phyloP scores from a whole-genome alignment of 352 stramenopile genomes.

The Nothophytophthora sp. region DNA sequence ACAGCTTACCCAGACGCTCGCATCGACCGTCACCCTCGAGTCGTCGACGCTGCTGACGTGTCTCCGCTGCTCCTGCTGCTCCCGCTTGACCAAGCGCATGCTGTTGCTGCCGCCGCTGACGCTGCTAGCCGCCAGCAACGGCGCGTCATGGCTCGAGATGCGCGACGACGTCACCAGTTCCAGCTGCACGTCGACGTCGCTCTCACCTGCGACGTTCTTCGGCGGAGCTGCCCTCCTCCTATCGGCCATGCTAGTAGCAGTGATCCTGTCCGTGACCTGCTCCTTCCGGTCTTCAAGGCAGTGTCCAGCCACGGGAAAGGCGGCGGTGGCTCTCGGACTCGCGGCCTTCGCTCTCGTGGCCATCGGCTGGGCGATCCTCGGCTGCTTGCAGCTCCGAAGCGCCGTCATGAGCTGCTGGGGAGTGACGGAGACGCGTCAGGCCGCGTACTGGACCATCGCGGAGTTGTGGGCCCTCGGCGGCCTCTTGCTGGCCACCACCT shows the following conservation, averaged over 20 bases:
- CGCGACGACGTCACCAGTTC: neutral
- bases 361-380: constrained; percentile 26
- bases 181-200: constrained; percentile 7
- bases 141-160: constrained; percentile 28
- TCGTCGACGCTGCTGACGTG: constrained; percentile 30
- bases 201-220: constrained; percentile 24
- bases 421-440: constrained; percentile 5
- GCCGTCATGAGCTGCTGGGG: constrained; percentile 4
- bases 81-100: constrained; percentile 30
- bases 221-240: constrained; percentile 22
- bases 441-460: constrained; percentile 18
- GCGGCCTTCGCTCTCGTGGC: constrained; percentile 15
- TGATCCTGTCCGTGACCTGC: constrained; percentile 6
- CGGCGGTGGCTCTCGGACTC: constrained; percentile 16
- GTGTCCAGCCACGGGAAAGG: constrained; percentile 1
- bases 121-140: constrained; percentile 19
- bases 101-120: constrained; percentile 31
- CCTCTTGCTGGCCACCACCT: constrained; percentile 39
- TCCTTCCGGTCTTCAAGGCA: constrained; percentile 1
- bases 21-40: too few species aligned
- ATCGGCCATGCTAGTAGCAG: constrained; percentile 19
- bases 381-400: constrained; percentile 14
- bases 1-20: too few species aligned
- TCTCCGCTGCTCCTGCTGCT: constrained; percentile 66
- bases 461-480: constrained; percentile 36